These are phyloP conservation scores for Linanthus parryae DNA, from an alignment of 148 eudicot species.

Conservation along the genomic window DNA sequence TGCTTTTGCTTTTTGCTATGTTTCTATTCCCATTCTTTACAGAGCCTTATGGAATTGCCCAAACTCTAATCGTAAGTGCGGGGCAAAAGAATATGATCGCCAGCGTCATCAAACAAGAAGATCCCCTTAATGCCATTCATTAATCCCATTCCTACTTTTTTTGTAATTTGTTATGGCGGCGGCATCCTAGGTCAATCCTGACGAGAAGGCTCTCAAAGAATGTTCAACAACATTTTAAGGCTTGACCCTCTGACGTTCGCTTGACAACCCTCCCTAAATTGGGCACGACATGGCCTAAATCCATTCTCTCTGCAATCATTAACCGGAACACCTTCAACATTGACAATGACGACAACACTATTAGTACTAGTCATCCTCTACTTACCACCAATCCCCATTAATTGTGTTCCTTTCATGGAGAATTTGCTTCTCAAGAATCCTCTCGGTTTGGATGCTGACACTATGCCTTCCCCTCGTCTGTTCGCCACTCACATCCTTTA, in stretches of 20 bases:
- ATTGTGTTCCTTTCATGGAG: slow-evolving; percentile 8
- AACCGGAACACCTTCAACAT: slow-evolving; percentile 12
- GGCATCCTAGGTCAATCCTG: no score
- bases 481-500: slow-evolving; percentile 11
- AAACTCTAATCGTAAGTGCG: no score
- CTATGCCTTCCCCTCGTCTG: slow-evolving; percentile 6
- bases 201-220: no score
- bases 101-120: no score
- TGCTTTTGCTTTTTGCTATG: no score
- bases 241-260: slow-evolving; percentile 6
- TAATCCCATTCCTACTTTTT: no score
- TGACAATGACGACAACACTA: no score
- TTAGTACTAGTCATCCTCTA: slow-evolving; percentile 13
- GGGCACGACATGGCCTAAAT: slow-evolving; percentile 20
- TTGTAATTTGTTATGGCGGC: no score
- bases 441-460: not conserved
- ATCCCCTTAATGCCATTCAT: no score
- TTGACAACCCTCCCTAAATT: slow-evolving; percentile 19
- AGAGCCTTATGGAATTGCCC: no score
- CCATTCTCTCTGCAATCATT: slow-evolving; percentile 18
- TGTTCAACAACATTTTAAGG: slow-evolving; percentile 7
- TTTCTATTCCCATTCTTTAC: no score
- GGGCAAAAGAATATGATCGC: no score
- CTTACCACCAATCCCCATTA: slow-evolving; percentile 6
- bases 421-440: not conserved